Conservation (phyloP, 768 basidiomycete genomes). For the Tylopilus vinaceipallidus region DNA sequence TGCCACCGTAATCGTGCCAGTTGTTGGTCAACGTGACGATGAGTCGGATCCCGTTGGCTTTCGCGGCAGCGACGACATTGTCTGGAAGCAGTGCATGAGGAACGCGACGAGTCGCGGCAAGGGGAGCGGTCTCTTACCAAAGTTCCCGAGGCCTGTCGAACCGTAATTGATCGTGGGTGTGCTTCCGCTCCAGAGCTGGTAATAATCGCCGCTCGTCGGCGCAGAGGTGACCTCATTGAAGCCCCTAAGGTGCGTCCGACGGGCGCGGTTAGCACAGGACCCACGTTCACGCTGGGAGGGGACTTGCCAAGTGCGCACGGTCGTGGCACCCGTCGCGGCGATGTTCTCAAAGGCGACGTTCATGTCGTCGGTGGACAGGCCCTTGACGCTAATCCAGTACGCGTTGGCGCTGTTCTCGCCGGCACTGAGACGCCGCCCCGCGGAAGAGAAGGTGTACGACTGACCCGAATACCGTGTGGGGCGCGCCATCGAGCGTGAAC, state of each 20-base stretch:
- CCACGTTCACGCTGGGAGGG: no score
- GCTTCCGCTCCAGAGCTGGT: conserved; percentile 52
- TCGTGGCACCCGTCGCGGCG: conserved; percentile 47
- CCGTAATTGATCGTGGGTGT: conserved; percentile 55
- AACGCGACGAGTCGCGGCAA: no score
- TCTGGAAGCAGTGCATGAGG: conserved; percentile 6
- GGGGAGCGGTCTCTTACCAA: no score
- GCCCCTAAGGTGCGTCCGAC: no score
- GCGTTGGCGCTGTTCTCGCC: no score
- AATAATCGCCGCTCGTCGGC: conserved; percentile 47
- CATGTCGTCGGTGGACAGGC: conserved; percentile 47
- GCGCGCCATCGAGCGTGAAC: no score
- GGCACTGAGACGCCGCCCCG: no score
- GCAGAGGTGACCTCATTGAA: conserved; percentile 58
- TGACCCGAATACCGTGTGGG: no score
- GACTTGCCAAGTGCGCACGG: conserved; percentile 52
- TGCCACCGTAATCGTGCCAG: conserved; percentile 23
- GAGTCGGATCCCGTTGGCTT: conserved; percentile 18
- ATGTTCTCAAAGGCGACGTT: conserved; percentile 51
- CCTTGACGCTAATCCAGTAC: conserved; percentile 56
- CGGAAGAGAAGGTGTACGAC: no score
- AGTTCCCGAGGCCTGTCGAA: conserved; percentile 48
- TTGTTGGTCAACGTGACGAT: conserved; percentile 24
- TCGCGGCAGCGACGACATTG: conserved; percentile 21
- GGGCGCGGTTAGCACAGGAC: no score